Evolutionary conservation across 345 rosid genomes (phyloP).

Genomic region (Hypericum androsaemum): DNA sequence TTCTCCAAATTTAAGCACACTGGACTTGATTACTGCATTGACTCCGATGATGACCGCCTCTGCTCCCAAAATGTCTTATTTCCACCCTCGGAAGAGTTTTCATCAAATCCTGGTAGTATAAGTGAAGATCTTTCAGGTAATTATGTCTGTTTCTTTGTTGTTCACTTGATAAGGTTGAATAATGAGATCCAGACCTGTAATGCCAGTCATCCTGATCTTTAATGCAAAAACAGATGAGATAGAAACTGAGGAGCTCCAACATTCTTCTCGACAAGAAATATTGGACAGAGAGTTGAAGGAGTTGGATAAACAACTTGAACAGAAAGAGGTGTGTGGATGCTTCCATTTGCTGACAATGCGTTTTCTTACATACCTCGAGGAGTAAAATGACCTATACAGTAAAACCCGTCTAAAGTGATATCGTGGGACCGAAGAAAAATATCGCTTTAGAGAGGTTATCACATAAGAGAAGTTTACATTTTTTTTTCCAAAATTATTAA

Average conservation of each 20-base stretch:
- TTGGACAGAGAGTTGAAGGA: slow-evolving; percentile 86
- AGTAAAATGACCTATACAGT: no score
- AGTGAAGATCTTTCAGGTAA: neutral
- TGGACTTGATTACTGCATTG: slow-evolving; percentile 32
- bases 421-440: no score
- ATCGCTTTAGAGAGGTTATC: no score
- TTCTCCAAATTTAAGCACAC: slow-evolving; percentile 32
- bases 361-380: no score
- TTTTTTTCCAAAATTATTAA: no score
- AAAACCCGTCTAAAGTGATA: no score
- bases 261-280: slow-evolving; percentile 80
- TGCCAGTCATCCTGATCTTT: neutral
- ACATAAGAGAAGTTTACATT: no score
- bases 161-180: slow-evolving; percentile 3
- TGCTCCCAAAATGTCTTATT: slow-evolving; percentile 38
- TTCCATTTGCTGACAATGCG: neutral
- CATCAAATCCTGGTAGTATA: slow-evolving; percentile 46
- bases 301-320: slow-evolving; percentile 77
- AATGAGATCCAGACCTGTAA: neutral
- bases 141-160: neutral
- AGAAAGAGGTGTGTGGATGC: slow-evolving; percentile 60
- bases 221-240: slow-evolving; percentile 43
- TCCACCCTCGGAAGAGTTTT: slow-evolving; percentile 43
- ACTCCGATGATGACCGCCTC: slow-evolving; percentile 55
- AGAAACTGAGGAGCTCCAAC: slow-evolving; percentile 71